Evolutionary conservation across 345 rosid species (phyloP).

Genomic region (Lepidium didymum): DNA sequence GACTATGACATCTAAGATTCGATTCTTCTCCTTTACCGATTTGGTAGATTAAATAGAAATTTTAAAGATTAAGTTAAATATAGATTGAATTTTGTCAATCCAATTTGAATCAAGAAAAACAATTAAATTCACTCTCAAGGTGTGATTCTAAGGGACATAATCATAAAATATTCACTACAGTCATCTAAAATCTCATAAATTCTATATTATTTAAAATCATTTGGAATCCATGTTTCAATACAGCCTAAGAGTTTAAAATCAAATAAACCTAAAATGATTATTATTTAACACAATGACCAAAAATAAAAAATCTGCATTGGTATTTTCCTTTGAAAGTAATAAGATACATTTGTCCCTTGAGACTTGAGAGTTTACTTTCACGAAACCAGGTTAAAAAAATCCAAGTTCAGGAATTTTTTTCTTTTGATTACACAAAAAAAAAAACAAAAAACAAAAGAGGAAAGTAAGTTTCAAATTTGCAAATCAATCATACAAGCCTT

Average conservation of each 20-base stretch:
- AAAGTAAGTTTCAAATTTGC: neutral
- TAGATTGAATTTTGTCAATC: no score
- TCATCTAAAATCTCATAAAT: no score
- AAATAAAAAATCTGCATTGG: neutral
- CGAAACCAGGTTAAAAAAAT: neutral
- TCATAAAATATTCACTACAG: no score
- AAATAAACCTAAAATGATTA: neutral
- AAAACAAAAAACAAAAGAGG: neutral
- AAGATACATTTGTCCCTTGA: neutral
- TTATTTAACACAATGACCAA: neutral
- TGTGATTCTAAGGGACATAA: no score
- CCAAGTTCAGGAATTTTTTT: neutral
- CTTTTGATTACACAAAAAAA: slow-evolving; percentile 8
- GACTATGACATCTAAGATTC: no score
- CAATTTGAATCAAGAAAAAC: no score
- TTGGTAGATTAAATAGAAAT: no score
- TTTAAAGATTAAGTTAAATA: no score
- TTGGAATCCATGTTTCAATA: no score
- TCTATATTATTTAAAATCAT: no score
- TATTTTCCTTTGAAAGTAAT: neutral
- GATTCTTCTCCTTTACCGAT: no score
- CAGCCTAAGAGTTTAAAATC: neutral
- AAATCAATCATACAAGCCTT: slow-evolving; percentile 44
- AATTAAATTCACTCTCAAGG: no score
- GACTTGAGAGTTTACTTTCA: neutral